phyloP scores from a whole-genome alignment of 768 basidiomycete genomes.

The Tephrocybe sp. region DNA sequence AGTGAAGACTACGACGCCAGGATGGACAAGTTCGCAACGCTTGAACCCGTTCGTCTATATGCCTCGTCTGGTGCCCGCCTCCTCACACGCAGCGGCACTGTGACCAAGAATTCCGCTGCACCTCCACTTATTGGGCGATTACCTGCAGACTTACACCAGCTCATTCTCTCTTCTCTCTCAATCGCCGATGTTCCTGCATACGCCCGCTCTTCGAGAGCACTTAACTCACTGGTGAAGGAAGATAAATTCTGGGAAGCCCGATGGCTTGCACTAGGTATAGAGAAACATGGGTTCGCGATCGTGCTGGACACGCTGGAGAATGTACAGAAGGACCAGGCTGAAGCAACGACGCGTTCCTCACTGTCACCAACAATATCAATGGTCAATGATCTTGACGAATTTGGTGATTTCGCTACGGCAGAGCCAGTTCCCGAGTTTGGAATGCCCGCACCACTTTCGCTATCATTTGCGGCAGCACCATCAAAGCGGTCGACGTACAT shows the following conservation, averaged over 20 bases:
- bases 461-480: constrained; percentile 19
- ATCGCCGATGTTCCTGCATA: constrained; percentile 82
- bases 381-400: constrained; percentile 17
- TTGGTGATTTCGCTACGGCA: constrained; percentile 18
- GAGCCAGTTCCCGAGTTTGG: constrained; percentile 15
- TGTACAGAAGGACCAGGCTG: constrained; percentile 85
- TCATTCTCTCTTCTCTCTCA: constrained; percentile 72
- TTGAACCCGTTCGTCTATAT: constrained; percentile 72
- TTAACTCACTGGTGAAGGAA: constrained; percentile 61
- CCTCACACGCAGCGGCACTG: constrained; percentile 20
- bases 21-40: constrained; percentile 87
- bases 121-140: constrained; percentile 68
- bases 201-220: constrained; percentile 62
- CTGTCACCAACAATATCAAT: constrained; percentile 6
- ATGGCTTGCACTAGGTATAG: constrained; percentile 59
- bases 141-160: constrained; percentile 74
- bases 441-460: constrained; percentile 16
- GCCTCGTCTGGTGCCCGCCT: constrained; percentile 31
- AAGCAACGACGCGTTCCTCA: constrained; percentile 21
- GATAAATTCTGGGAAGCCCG: constrained; percentile 79
- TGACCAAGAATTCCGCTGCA: constrained; percentile 16
- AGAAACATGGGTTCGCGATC: constrained; percentile 35
- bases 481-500: constrained; percentile 49
- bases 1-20: constrained; percentile 6
- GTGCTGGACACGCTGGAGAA: constrained; percentile 55